A percentile compares a stretch with the other conserved stretches of the same genome.
Conservation (phyloP, 2,329 filamentous ascomycete genomes). For the Fonsecaea nubica region DNA sequence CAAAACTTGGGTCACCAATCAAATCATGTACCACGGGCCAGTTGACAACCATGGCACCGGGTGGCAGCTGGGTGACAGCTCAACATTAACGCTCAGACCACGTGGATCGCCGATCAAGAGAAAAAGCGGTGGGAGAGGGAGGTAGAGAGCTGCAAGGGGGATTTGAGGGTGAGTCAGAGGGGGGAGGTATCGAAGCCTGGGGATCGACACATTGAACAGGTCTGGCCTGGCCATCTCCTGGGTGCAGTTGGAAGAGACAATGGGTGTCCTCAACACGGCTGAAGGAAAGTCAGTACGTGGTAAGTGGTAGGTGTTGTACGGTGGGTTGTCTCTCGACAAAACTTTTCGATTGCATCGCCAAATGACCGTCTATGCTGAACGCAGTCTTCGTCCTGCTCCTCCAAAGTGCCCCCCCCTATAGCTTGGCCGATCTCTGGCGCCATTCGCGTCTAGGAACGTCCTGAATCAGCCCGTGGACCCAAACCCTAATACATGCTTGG, state of each 20-base stretch:
- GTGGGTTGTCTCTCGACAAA: slow-evolving; percentile 1
- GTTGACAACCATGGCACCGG: background rate
- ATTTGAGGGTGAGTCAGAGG: background rate
- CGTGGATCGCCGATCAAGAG: background rate
- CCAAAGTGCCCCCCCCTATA: slow-evolving; percentile 9
- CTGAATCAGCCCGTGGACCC: slow-evolving; percentile 8
- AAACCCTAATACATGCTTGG: background rate
- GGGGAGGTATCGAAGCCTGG: background rate
- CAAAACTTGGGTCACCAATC: no score
- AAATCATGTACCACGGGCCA: no score
- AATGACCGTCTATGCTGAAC: background rate
- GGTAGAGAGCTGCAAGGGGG: background rate
- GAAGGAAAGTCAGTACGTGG: background rate
- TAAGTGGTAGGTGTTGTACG: background rate
- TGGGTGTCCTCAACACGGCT: no score
- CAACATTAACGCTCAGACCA: background rate
- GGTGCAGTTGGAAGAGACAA: background rate
- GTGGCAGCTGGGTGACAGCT: background rate
- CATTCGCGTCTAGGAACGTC: slow-evolving; percentile 29
- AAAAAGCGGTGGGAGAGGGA: background rate
- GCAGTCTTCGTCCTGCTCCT: background rate
- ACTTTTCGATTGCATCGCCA: background rate
- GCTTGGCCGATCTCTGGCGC: slow-evolving; percentile 30
- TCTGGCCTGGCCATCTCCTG: background rate
- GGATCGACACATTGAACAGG: background rate